These are phyloP conservation scores for Tillandsia leiboldiana DNA, from an alignment of 176 grass and related monocot species.

Conservation along the genomic window DNA sequence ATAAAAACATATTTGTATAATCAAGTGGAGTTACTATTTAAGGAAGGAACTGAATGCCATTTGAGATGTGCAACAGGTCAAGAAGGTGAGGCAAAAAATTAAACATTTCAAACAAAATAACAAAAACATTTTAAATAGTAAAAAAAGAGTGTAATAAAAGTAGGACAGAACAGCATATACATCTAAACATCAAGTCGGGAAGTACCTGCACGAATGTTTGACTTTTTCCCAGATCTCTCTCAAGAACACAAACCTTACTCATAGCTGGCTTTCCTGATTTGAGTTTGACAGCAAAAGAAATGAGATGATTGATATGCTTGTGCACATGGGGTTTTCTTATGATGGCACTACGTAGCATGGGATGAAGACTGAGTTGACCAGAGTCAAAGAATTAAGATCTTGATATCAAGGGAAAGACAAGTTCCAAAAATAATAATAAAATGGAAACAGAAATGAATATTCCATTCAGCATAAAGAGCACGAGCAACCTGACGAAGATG, in stretches of 20 bases:
- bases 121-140: neutral
- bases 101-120: neutral
- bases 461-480: neutral
- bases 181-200: neutral
- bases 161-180: neutral
- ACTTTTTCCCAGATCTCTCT: conserved; percentile 48
- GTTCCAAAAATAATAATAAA: neutral
- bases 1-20: neutral
- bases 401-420: neutral
- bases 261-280: conserved; percentile 65
- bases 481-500: conserved; percentile 62
- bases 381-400: neutral
- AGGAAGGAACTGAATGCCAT: neutral
- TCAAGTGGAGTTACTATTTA: neutral
- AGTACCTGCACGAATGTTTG: conserved; percentile 67
- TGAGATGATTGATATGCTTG: no score
- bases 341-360: no score
- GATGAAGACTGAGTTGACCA: no score
- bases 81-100: neutral
- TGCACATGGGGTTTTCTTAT: no score
- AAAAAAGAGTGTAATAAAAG: neutral
- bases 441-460: neutral
- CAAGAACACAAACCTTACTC: conserved; percentile 77
- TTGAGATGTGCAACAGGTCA: neutral
- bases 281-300: conserved; percentile 5